Percentiles rank a stretch among this genome's conserved stretches.
Conservation (phyloP, 306 rosid species). For the barrel medic (Medicago truncatula) region DNA sequence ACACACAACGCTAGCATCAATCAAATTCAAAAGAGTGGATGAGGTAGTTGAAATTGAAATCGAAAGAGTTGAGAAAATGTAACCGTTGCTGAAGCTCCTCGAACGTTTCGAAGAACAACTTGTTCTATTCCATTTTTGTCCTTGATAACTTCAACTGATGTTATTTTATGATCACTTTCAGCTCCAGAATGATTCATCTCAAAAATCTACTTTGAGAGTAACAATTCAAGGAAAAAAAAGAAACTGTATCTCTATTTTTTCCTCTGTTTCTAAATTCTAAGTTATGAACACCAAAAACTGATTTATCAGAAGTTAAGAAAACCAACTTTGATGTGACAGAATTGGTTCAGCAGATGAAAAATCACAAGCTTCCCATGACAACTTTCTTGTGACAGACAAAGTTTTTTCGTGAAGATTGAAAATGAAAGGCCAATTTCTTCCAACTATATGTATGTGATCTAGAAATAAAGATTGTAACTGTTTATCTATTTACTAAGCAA, state of each 20-base stretch:
- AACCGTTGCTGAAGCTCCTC: constrained; percentile 81
- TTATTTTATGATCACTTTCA: constrained; percentile 43
- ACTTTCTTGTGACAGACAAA: constrained; percentile 54
- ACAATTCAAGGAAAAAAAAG: constrained; percentile 17
- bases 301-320: constrained; percentile 19
- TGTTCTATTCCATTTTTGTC: constrained; percentile 69
- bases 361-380: constrained; percentile 43
- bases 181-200: constrained; percentile 56
- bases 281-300: constrained; percentile 35
- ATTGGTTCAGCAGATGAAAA: constrained; percentile 40
- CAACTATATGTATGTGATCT: background rate
- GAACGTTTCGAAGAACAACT: constrained; percentile 57
- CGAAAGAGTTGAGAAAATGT: constrained; percentile 16
- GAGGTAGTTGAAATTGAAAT: background rate
- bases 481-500: background rate
- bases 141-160: constrained; percentile 54
- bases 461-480: constrained; percentile 10
- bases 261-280: constrained; percentile 23
- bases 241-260: constrained; percentile 32
- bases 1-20: constrained; percentile 18
- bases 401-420: constrained; percentile 54
- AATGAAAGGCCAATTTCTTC: constrained; percentile 49
- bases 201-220: constrained; percentile 36
- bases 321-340: constrained; percentile 35
- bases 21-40: constrained; percentile 9